Percentiles rank a stretch among this genome's conserved stretches.
Evolutionary conservation across 2,329 filamentous ascomycete species (phyloP).

Genomic region (Ascosphaera acerosa): DNA sequence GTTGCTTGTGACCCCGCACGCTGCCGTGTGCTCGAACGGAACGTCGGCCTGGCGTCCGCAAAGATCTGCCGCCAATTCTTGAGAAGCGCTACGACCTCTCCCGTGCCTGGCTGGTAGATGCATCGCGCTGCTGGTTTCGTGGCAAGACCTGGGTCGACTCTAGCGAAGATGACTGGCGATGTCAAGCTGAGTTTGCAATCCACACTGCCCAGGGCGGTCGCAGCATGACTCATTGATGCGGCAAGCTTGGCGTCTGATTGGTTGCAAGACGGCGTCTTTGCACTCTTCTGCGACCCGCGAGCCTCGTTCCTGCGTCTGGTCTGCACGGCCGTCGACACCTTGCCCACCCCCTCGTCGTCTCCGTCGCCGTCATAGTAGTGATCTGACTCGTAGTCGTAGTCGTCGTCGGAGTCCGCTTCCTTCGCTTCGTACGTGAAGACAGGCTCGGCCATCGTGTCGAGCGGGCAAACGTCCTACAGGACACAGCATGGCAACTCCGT

Average conservation of each 20-base stretch:
- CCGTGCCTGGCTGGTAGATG: conserved; percentile 15
- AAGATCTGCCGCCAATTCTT: conserved; percentile 23
- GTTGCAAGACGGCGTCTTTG: no score
- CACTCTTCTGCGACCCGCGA: no score
- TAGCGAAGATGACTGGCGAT: not conserved
- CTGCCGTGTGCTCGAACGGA: no score
- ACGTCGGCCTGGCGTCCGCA: conserved; percentile 12
- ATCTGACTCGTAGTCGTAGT: conserved; percentile 22
- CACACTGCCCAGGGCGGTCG: no score
- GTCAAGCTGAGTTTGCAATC: no score
- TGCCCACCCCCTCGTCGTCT: no score
- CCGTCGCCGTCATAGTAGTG: conserved; percentile 20
- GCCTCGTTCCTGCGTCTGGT: conserved; percentile 4
- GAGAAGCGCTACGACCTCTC: conserved; percentile 19
- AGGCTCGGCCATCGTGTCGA: conserved; percentile 16
- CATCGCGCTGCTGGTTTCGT: not conserved
- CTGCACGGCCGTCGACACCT: conserved; percentile 12
- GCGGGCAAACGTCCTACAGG: conserved; percentile 21
- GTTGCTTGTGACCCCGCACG: no score
- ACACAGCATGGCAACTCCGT: no score
- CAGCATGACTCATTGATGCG: no score
- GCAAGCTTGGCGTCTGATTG: no score
- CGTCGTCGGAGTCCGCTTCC: conserved; percentile 16
- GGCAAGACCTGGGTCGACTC: not conserved
- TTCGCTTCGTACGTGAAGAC: conserved; percentile 16